Evolutionary conservation across 1,139 yeast genomes (phyloP).

Genomic region (Eremothecium coryli): DNA sequence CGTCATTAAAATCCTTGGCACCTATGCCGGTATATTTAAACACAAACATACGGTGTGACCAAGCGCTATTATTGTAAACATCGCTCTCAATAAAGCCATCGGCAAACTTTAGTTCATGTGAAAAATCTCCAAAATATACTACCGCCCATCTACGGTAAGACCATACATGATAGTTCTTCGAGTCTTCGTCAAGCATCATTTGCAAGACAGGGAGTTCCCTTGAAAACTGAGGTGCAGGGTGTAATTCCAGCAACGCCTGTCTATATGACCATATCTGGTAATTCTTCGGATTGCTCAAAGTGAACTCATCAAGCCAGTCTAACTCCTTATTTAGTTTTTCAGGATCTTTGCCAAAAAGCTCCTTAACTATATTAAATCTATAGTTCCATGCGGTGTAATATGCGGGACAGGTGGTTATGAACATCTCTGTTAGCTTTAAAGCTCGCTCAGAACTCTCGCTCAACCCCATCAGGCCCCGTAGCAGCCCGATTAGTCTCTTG

Average conservation of each 20-base stretch:
- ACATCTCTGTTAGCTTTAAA: slow-evolving; percentile 49
- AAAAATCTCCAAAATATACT: slow-evolving; percentile 40
- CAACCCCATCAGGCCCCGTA: slow-evolving; percentile 50
- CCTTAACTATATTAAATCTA: slow-evolving; percentile 48
- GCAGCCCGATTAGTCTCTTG: slow-evolving; percentile 46
- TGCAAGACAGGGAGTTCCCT: slow-evolving; percentile 57
- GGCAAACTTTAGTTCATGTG: slow-evolving; percentile 46
- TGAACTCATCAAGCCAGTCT: slow-evolving; percentile 70
- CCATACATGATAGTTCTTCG: slow-evolving; percentile 96
- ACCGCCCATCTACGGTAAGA: slow-evolving; percentile 80
- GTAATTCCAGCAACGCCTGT: slow-evolving; percentile 43
- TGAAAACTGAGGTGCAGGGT: slow-evolving; percentile 35
- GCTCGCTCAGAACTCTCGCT: slow-evolving; percentile 69
- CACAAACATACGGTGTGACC: slow-evolving; percentile 77
- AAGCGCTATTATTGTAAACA: slow-evolving; percentile 82
- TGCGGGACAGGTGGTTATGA: slow-evolving; percentile 68
- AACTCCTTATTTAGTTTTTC: slow-evolving; percentile 39
- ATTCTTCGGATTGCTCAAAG: slow-evolving; percentile 73
- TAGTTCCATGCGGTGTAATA: slow-evolving; percentile 90
- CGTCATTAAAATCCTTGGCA: slow-evolving; percentile 18
- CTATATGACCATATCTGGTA: slow-evolving; percentile 96
- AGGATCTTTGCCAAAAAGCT: slow-evolving; percentile 27
- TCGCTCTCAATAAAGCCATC: slow-evolving; percentile 48
- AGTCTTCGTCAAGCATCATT: slow-evolving; percentile 64
- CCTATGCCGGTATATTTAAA: slow-evolving; percentile 14